Conservation (phyloP, 768 basidiomycete genomes). For the Crepidotus variabilis region DNA sequence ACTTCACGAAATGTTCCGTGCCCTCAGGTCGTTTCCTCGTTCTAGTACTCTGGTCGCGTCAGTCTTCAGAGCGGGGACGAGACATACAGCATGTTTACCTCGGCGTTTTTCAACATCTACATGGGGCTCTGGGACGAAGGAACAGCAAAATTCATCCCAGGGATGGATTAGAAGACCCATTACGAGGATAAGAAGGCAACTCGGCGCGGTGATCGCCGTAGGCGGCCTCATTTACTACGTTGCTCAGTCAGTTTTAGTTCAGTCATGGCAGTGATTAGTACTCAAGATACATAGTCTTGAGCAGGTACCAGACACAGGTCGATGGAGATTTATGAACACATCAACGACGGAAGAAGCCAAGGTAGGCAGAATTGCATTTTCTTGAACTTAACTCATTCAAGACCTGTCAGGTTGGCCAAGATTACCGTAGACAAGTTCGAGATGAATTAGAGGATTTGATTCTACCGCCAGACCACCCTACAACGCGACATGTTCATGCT, state of each 20-base stretch:
- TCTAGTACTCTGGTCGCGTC: too few species aligned
- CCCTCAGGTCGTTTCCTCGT: too few species aligned
- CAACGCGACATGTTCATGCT: conserved; percentile 62
- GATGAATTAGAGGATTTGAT: conserved; percentile 48
- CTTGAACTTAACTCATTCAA: neutral
- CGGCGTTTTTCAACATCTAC: too few species aligned
- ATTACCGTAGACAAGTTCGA: conserved; percentile 38
- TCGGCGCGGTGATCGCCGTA: conserved; percentile 4
- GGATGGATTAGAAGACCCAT: too few species aligned
- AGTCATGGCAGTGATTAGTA: neutral
- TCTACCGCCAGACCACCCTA: conserved; percentile 64
- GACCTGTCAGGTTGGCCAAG: conserved; percentile 37
- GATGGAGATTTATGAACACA: conserved; percentile 87
- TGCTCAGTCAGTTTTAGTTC: conserved; percentile 25
- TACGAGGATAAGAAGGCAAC: neutral
- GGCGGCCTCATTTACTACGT: conserved; percentile 26
- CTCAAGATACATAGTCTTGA: conserved; percentile 57
- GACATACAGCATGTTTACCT: too few species aligned
- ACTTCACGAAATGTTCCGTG: too few species aligned
- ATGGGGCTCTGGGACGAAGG: too few species aligned
- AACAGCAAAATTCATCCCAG: too few species aligned
- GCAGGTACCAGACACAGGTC: conserved; percentile 79
- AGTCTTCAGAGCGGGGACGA: too few species aligned
- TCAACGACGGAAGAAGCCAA: conserved; percentile 51
- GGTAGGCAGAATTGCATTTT: conserved; percentile 29